Base-by-base conservation (phyloP, 2,329 filamentous ascomycete species). In the Trichophyton schoenleinii region DNA sequence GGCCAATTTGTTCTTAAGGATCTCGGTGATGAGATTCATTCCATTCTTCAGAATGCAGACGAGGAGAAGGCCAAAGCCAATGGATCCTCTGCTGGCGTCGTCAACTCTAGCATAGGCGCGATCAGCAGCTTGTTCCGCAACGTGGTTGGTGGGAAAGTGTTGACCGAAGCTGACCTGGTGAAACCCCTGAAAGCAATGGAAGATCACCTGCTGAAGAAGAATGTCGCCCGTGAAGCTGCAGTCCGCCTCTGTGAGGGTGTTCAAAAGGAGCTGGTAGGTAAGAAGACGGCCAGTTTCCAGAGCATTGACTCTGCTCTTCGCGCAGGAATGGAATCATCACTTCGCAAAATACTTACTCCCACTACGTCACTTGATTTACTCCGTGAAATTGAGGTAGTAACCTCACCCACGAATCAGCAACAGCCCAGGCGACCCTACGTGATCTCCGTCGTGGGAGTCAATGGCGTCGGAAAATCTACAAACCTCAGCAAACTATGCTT, bases 401-500 rank as follows among this genome's bases (percentile, higher is more conserved):
- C 85, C 5, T 79, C 83, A 9, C 86, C 89, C 0, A 77, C 86
- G 0, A 79, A 78, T 22, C 82, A 85, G 2, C 85, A 85, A 34
- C 79, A 85, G 63, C 78, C 83, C 63, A 75, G 82, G 20, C 87
- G 94, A 3, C 94, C 94, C 49, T 99, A 97, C 72, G 92, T 97
- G 69, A 95, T 99, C 72, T 96, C 91, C 62, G 96, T 99, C 64
- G 94, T 99, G 49, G 94, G 94, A 64, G 94, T 99, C 71, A 99
- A 99, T 73, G 94, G 94, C 60, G 94, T 99, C 42, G 94, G 94
- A 70, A 99, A 99, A 78, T 96, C 91, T 15, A 99, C 94, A 59
- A 97, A 96, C 72, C 81, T 99, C 42, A 92, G 89, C 74, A 99
- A 99, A 75, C 96, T 99, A 67, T 95, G 91, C 74, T 99, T 94